Conservation (phyloP, 148 eudicot genomes). For the Polygonum maritimum region DNA sequence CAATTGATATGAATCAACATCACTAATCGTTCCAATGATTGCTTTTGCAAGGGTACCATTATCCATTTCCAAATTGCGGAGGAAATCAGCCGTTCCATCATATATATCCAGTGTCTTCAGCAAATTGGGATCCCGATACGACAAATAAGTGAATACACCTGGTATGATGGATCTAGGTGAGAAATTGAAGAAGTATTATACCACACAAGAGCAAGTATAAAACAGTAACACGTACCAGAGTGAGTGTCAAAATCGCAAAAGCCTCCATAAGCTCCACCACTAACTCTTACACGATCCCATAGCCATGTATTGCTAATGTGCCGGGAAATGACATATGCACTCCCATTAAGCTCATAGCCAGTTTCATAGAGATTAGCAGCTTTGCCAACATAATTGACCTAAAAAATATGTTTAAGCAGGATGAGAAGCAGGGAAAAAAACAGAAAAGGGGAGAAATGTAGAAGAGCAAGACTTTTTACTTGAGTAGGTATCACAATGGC, state of each 20-base stretch:
- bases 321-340: constrained; percentile 91
- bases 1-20: constrained; percentile 86
- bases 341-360: constrained; percentile 82
- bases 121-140: constrained; percentile 96
- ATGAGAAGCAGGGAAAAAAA: constrained; percentile 1
- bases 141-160: constrained; percentile 91
- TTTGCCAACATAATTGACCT: constrained; percentile 99
- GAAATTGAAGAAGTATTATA: background rate
- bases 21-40: constrained; percentile 96
- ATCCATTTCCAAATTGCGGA: constrained; percentile 82
- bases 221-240: constrained; percentile 45
- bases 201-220: background rate
- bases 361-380: constrained; percentile 81
- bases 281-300: constrained; percentile 99
- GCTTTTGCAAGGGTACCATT: constrained; percentile 91
- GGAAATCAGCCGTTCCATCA: constrained; percentile 74
- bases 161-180: constrained; percentile 9
- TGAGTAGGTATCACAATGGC: constrained; percentile 96
- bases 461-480: constrained; percentile 28
- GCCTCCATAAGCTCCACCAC: constrained; percentile 99
- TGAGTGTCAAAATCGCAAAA: constrained; percentile 93
- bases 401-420: background rate
- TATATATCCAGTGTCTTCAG: constrained; percentile 88
- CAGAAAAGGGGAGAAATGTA: background rate
- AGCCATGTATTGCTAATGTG: constrained; percentile 87